Evolutionary conservation across 2,329 filamentous ascomycete species (phyloP), one percentile per base, ranked within the genome.

Genomic region (Teratosphaeria pseudoeucalypti): DNA sequence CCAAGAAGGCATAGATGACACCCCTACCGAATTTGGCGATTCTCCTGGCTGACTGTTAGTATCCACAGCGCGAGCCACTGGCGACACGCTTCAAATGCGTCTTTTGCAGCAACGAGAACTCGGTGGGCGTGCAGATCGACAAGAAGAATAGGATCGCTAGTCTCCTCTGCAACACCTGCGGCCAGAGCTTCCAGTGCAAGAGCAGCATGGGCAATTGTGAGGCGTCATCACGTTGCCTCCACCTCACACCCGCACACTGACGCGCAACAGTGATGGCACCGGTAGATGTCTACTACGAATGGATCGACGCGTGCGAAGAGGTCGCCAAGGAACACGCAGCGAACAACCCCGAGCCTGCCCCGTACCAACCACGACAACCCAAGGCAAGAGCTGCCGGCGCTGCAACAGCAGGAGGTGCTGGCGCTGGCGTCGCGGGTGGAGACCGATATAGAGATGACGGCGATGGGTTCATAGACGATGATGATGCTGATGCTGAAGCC

Each of bases 101-200:
- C 54, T 99, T 99, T 78, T 99, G 94, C 81, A 97, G 96, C 74
- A 92, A 97, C 76, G 94, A 97, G 73, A 94, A 90, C 66, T 90
- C 92, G 0, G 89, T 99, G 57, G 82, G 85, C 32, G 89, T 96
- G 66, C 94, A 95, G 75, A 82, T 99, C 56, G 91, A 99, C 73
- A 96, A 95, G 81, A 97, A 97, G 74, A 80, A 85, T 32, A 90
- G 90, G 57, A 82, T 96, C 43, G 94, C 92, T 54, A 84, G 88
- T 62, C 80, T 99, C 29, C 85, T 87, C 61, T 99, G 94, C 79
- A 95, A 92, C 73, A 85, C 96, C 57, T 99, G 94, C 75, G 92
- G 90, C 2, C 92, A 97, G 76, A 87, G 85, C 61, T 99, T 95
- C 72, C 91, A 97, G 74, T 95, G 54, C 27, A 52, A n/a, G 29